Percentiles rank a stretch among this genome's conserved stretches.
Conservation (phyloP, 2,329 filamentous ascomycete species). For the Botrytis fragariae region DNA sequence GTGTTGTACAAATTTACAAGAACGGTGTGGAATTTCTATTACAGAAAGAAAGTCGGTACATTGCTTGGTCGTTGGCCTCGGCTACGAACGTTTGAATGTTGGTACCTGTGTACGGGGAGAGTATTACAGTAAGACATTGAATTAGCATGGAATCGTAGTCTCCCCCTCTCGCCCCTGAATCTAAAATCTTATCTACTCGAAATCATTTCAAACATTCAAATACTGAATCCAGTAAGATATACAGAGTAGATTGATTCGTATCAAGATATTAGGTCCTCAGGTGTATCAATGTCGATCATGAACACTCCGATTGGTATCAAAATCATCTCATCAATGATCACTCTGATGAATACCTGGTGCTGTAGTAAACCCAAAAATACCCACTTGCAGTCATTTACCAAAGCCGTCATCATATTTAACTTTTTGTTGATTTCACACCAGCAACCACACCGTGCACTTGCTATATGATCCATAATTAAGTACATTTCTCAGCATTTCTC, state of each 20-base stretch:
- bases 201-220: neutral
- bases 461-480: neutral
- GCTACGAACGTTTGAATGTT: neutral
- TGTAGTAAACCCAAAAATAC: neutral
- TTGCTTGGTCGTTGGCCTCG: neutral
- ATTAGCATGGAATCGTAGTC: neutral
- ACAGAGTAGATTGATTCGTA: neutral
- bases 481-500: neutral
- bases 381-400: neutral
- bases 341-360: neutral
- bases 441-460: neutral
- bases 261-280: neutral
- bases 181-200: neutral
- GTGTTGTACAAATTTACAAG: neutral
- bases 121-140: neutral
- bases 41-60: neutral
- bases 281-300: neutral
- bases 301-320: neutral
- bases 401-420: neutral
- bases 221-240: no score
- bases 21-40: neutral
- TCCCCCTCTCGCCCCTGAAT: slow-evolving; percentile 1
- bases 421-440: neutral
- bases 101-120: neutral
- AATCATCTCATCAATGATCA: neutral